Conservation (phyloP, 495 filamentous ascomycete genomes). For the Sabuloglossum arenarium region DNA sequence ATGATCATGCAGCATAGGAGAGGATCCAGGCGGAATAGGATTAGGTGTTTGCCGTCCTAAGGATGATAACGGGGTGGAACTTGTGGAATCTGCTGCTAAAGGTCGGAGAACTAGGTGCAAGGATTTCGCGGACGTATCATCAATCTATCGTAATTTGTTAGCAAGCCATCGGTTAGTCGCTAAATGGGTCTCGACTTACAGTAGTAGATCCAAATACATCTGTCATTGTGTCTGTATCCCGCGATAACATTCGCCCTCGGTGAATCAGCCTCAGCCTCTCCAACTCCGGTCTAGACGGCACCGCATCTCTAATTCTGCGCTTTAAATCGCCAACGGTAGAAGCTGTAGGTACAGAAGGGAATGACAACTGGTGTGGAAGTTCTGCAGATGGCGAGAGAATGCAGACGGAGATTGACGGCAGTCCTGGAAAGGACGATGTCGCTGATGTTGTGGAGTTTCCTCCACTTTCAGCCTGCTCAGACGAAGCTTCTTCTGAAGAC, state of each 20-base stretch:
- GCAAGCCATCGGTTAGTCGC: neutral
- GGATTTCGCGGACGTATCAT: neutral
- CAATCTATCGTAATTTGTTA: neutral
- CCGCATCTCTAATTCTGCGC: conserved; percentile 12
- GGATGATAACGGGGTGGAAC: neutral
- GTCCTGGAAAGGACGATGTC: neutral
- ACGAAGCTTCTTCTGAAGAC: neutral
- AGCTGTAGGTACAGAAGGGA: conserved; percentile 8
- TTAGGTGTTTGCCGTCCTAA: neutral
- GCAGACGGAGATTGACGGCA: neutral
- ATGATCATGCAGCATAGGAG: neutral
- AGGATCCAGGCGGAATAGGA: neutral
- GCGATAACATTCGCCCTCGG: conserved; percentile 16
- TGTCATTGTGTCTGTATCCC: conserved; percentile 16
- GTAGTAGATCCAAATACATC: conserved; percentile 15
- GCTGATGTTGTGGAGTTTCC: neutral
- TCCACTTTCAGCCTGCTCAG: neutral
- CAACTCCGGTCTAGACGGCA: conserved; percentile 14
- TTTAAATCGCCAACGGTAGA: conserved; percentile 18
- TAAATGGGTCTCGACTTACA: conserved; percentile 6
- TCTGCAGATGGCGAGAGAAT: conserved; percentile 18
- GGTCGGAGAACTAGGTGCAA: conserved; percentile 4
- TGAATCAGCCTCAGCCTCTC: conserved; percentile 22
- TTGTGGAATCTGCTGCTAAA: neutral
- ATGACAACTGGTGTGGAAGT: conserved; percentile 9